phyloP scores from a whole-genome alignment of 257 asterid genomes.

The Forsythia suspensa region DNA sequence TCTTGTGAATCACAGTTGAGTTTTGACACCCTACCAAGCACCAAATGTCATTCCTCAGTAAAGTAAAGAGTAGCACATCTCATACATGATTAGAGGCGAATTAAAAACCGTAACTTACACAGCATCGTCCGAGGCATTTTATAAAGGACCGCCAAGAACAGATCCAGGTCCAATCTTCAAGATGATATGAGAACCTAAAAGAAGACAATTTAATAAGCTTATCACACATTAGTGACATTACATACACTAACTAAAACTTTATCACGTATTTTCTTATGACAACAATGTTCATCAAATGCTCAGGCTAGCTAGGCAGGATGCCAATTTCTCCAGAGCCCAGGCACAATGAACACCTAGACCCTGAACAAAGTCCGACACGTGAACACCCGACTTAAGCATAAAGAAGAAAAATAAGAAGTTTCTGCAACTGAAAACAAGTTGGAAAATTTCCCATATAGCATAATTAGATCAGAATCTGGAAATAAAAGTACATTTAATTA shows the following conservation, averaged over 20 bases:
- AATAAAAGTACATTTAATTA: too few relatives aligned
- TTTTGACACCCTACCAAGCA: constrained; percentile 68
- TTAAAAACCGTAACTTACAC: constrained; percentile 54
- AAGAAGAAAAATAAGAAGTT: background rate
- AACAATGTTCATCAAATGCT: background rate
- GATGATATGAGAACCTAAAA: constrained; percentile 22
- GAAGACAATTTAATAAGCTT: background rate
- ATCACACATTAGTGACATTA: constrained; percentile 11
- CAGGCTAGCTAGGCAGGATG: background rate
- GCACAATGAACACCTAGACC: background rate
- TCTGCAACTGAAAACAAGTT: background rate
- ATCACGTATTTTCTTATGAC: background rate
- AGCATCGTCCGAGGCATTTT: constrained; percentile 70
- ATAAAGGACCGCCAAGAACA: constrained; percentile 80
- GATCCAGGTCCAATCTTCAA: constrained; percentile 94
- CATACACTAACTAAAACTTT: background rate
- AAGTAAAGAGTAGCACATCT: background rate
- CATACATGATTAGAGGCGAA: constrained; percentile 18
- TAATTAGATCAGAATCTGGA: background rate
- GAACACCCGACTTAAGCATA: background rate
- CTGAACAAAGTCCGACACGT: background rate
- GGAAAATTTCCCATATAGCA: background rate
- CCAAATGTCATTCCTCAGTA: constrained; percentile 6
- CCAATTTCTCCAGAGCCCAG: constrained; percentile 5
- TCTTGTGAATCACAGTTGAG: constrained; percentile 67